A percentile compares a stretch with the other conserved stretches of the same genome.
phyloP scores from a whole-genome alignment of 345 rosid genomes.

The Moringa oleifera region DNA sequence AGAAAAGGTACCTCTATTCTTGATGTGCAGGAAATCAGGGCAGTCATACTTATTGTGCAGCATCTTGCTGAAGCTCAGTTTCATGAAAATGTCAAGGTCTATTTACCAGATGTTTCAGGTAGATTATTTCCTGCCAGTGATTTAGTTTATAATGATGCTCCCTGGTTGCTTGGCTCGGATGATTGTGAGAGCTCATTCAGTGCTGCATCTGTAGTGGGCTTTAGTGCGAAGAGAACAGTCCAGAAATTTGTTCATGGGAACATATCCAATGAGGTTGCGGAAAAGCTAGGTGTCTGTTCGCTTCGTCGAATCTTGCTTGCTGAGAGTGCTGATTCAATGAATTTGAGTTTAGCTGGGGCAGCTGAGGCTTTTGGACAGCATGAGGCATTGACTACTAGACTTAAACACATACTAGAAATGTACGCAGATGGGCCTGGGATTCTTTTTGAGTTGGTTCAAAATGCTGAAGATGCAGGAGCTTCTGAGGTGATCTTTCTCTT shows the following conservation, averaged over 20 bases:
- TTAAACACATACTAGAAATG: slow-evolving; percentile 95
- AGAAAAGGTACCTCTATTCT: slow-evolving; percentile 70
- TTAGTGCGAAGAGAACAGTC: slow-evolving; percentile 58
- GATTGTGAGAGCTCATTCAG: slow-evolving; percentile 42
- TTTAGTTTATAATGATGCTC: slow-evolving; percentile 93
- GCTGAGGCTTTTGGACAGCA: slow-evolving; percentile 99
- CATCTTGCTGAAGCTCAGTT: slow-evolving; percentile 78
- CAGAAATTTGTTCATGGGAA: slow-evolving; percentile 86
- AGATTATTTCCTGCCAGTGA: slow-evolving; percentile 70
- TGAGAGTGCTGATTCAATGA: slow-evolving; percentile 97
- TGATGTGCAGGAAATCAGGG: slow-evolving; percentile 71
- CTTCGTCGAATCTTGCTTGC: slow-evolving; percentile 92
- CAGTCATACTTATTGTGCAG: slow-evolving; percentile 76
- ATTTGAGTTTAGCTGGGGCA: slow-evolving; percentile 85
- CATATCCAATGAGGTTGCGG: slow-evolving; percentile 93
- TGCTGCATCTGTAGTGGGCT: slow-evolving; percentile 44
- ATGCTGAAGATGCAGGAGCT: slow-evolving; percentile 98
- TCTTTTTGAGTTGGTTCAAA: slow-evolving; percentile 91
- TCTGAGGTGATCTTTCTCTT: slow-evolving; percentile 84
- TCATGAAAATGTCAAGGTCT: slow-evolving; percentile 59
- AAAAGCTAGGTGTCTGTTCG: slow-evolving; percentile 91
- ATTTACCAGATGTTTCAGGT: slow-evolving; percentile 80
- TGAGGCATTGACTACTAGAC: slow-evolving; percentile 95
- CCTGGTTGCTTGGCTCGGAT: slow-evolving; percentile 87
- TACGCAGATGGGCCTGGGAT: slow-evolving; percentile 98